Evolutionary conservation across 352 stramenopile genomes (phyloP), one percentile per base, ranked within the genome.

Genomic region (Phytophthora fragariae): DNA sequence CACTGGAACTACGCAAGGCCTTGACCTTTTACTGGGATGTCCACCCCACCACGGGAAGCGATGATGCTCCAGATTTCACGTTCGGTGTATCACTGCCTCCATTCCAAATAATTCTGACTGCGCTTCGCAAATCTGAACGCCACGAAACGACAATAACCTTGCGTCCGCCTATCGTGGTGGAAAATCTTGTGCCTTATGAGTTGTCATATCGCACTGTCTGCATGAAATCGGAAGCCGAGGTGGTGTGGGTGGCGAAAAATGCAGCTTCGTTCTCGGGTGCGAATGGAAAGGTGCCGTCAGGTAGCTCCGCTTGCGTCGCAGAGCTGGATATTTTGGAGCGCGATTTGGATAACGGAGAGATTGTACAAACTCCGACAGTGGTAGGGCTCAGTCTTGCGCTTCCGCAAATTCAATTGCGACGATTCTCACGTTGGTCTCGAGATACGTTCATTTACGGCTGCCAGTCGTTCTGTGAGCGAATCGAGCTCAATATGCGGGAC

Each of bases 11-110:
- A 31, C 82, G 85, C 19, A 89, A 84, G 53, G 86, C 87, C 17
- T 62, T 92, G 57, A 94, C 86, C 9, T 94, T 94, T 62, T 94
- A 92, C 65, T 94, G 87, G 87, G 81, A 92, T 62, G 76, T 82
- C 0, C 84, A 90, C 62, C 84, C 84, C 31, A 85, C 68, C 15
- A 54, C 72, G 33, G 49, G 49, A 3, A 39, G 33, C 10, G 57
- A 70, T 15, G 57, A 65, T 57, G 3, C 14, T 52, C 21, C 27
- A 56, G 65, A 83, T 57, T 60, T 68, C 14, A 58, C 57, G 10
- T 91, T 90, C 69, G 72, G 63, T 46, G 80, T 91, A 1, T 85
- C 85, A 15, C 49, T 90, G 1, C 84, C 88, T 27, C 86, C 88
- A 19, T 93, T 92, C 46, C 88, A 95, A 79, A 63, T 95, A 24